Evolutionary conservation across 2,329 filamentous ascomycete species (phyloP).

Genomic region (Trichoderma citrinoviride): DNA sequence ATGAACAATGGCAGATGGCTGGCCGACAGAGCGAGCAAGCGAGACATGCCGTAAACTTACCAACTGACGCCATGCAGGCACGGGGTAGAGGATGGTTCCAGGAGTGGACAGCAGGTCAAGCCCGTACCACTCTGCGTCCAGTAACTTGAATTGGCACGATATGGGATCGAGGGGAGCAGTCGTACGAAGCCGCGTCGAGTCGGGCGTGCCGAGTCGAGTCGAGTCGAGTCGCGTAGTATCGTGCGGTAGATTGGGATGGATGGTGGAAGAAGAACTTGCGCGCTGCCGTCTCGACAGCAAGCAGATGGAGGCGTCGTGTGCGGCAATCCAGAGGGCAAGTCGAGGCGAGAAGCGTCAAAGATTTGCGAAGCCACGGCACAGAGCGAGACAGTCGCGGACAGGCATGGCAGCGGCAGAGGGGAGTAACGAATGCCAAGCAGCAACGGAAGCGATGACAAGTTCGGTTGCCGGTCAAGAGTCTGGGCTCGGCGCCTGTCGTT

Average conservation of each 20-base stretch:
- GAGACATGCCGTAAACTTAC: slow-evolving; percentile 18
- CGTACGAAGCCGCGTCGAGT: not conserved
- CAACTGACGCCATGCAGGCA: slow-evolving; percentile 21
- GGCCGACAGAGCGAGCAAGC: slow-evolving; percentile 10
- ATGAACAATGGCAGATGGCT: slow-evolving; percentile 2
- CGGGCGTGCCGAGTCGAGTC: not conserved
- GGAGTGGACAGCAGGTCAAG: not conserved
- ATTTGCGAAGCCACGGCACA: slow-evolving; percentile 12
- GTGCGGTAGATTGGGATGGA: not conserved
- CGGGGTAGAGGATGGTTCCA: not conserved
- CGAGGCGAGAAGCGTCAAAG: slow-evolving; percentile 7
- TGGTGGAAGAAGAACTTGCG: not conserved
- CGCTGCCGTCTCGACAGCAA: not conserved
- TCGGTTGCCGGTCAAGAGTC: not conserved
- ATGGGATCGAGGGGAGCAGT: not conserved
- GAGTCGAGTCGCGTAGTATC: not conserved
- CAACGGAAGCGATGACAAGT: not conserved
- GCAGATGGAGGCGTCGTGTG: not conserved
- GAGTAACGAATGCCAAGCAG: not conserved
- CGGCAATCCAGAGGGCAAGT: not conserved
- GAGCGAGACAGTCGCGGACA: slow-evolving; percentile 12
- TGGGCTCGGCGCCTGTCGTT: not conserved
- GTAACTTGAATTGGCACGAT: not conserved
- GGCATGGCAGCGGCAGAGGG: slow-evolving; percentile 15
- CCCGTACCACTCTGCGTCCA: slow-evolving; percentile 5